These are phyloP conservation scores for Solanum chaucha DNA, from an alignment of 257 asterid genomes.

Conservation along the genomic window DNA sequence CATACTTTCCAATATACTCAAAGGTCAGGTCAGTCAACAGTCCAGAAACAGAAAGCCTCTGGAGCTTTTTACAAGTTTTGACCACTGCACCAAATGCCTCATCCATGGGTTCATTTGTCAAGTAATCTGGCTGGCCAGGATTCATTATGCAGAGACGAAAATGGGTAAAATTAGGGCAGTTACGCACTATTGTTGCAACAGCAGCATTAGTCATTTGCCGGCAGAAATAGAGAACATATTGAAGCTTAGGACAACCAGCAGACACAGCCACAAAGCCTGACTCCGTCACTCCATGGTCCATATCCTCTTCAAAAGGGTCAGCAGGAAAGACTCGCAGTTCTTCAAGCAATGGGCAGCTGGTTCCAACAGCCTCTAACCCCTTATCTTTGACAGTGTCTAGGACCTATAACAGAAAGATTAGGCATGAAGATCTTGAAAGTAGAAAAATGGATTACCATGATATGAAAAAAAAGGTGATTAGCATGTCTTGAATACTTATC, in stretches of 20 bases:
- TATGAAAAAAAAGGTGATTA: background rate
- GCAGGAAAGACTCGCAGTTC: conserved; percentile 78
- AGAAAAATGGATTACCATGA: background rate
- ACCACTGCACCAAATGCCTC: conserved; percentile 88
- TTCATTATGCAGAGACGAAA: conserved; percentile 90
- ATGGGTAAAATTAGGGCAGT: conserved; percentile 84
- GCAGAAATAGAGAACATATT: conserved; percentile 76
- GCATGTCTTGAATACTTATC: background rate
- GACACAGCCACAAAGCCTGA: conserved; percentile 73
- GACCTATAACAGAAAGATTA: conserved; percentile 34
- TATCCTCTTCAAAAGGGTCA: conserved; percentile 44
- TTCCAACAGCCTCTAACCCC: conserved; percentile 75
- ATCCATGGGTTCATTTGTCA: conserved; percentile 74
- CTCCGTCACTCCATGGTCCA: conserved; percentile 64
- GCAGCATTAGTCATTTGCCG: conserved; percentile 89
- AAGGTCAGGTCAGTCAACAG: conserved; percentile 64
- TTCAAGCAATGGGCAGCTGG: conserved; percentile 69
- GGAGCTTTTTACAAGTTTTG: conserved; percentile 61
- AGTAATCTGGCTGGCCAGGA: conserved; percentile 59
- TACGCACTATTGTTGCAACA: conserved; percentile 50
- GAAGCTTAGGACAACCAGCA: conserved; percentile 68
- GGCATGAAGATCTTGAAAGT: background rate
- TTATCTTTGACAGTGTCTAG: conserved; percentile 68
- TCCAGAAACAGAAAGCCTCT: conserved; percentile 75
- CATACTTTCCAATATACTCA: conserved; percentile 67